phyloP scores from a whole-genome alignment of 2,329 filamentous ascomycete genomes.

The Myriosclerotinia scirpicola region DNA sequence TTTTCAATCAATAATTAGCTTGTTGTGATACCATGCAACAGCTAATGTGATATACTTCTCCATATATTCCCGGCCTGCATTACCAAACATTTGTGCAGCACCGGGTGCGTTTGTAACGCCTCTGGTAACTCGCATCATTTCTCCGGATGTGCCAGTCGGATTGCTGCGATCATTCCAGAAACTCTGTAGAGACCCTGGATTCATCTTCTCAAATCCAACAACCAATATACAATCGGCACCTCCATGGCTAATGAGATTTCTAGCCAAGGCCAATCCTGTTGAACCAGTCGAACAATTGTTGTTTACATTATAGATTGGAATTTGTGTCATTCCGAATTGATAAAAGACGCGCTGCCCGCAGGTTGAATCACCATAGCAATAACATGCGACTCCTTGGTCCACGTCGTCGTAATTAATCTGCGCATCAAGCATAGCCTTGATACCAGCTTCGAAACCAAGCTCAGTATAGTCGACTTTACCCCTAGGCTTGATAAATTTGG shows the following conservation, averaged over 20 bases:
- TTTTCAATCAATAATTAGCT: neutral
- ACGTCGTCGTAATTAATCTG: slow-evolving; percentile 97
- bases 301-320: slow-evolving; percentile 97
- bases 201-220: slow-evolving; percentile 98
- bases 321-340: slow-evolving; percentile 96
- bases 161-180: slow-evolving; percentile 85
- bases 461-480: slow-evolving; percentile 94
- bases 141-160: slow-evolving; percentile 68
- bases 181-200: slow-evolving; percentile 77
- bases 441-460: slow-evolving; percentile 86
- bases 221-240: slow-evolving; percentile 87
- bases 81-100: slow-evolving; percentile 92
- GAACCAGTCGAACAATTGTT: slow-evolving; percentile 98
- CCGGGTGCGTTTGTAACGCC: slow-evolving; percentile 80
- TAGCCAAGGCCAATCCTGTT: slow-evolving; percentile 81
- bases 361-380: slow-evolving; percentile 94
- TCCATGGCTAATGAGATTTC: slow-evolving; percentile 76
- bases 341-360: slow-evolving; percentile 97
- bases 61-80: slow-evolving; percentile 91
- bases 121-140: slow-evolving; percentile 81
- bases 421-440: slow-evolving; percentile 58
- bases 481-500: slow-evolving; percentile 97
- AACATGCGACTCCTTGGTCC: slow-evolving; percentile 93
- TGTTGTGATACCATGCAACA: neutral
- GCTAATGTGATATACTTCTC: slow-evolving; percentile 63